These are phyloP conservation scores for Macadamia integrifolia DNA, from an alignment of 164 flowering plant genomes.

Conservation along the genomic window DNA sequence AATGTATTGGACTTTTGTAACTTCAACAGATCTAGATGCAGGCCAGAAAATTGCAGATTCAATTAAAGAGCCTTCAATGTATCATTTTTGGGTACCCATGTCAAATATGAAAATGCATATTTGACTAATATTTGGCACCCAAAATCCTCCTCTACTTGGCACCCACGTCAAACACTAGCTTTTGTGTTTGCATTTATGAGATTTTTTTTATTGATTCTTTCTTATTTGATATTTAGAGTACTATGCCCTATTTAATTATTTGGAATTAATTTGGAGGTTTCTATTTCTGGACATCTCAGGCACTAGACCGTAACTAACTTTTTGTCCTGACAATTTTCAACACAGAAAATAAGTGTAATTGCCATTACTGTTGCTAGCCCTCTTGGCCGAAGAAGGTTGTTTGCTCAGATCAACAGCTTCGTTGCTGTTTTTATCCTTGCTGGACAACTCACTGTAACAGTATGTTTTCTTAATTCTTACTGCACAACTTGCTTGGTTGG, in stretches of 20 bases:
- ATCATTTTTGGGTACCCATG: neutral
- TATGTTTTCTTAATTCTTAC: slow-evolving; percentile 24
- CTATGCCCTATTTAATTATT: neutral
- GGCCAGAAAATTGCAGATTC: neutral
- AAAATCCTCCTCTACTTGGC: neutral
- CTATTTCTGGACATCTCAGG: neutral
- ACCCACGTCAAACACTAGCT: neutral
- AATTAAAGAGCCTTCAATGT: neutral
- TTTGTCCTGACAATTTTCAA: slow-evolving; percentile 6
- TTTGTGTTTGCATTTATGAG: neutral
- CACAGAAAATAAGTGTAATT: slow-evolving; percentile 89
- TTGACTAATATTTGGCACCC: neutral
- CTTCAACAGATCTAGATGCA: too few species aligned
- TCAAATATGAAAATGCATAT: neutral
- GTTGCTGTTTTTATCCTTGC: slow-evolving; percentile 84
- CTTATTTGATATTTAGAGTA: neutral
- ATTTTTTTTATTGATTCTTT: neutral
- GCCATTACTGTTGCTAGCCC: slow-evolving; percentile 69
- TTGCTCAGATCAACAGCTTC: slow-evolving; percentile 93
- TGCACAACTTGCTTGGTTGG: neutral
- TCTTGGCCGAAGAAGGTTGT: slow-evolving; percentile 67
- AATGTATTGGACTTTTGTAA: too few species aligned
- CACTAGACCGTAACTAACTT: neutral
- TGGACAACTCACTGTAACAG: slow-evolving; percentile 90
- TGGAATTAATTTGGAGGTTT: neutral